Evolutionary conservation across 108 stramenopile species (phyloP).

Genomic region (Asterionellopsis glacialis): DNA sequence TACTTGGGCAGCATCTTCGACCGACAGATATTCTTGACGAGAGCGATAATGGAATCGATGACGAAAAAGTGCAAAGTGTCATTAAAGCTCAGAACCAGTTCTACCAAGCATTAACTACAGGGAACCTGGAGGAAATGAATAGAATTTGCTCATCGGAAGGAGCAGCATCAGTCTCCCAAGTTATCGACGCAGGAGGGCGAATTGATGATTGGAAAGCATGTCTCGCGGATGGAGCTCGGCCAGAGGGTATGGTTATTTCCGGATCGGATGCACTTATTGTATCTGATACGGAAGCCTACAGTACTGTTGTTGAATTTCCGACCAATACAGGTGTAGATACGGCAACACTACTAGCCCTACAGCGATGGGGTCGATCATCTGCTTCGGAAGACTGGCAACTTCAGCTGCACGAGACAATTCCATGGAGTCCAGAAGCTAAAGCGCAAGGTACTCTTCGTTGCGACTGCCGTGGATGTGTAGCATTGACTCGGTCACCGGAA

Average conservation of each 20-base stretch:
- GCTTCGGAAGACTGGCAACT: constrained; percentile 57
- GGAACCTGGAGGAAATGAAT: constrained; percentile 26
- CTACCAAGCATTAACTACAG: constrained; percentile 54
- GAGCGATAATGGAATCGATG: constrained; percentile 21
- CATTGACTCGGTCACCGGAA: constrained; percentile 51
- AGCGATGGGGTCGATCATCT: constrained; percentile 46
- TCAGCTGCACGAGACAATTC: constrained; percentile 73
- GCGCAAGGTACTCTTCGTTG: constrained; percentile 73
- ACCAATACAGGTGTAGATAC: constrained; percentile 38
- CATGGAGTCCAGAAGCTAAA: constrained; percentile 57
- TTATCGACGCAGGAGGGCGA: constrained; percentile 60
- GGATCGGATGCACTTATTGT: constrained; percentile 49
- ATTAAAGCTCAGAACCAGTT: constrained; percentile 38
- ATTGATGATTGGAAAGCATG: constrained; percentile 67
- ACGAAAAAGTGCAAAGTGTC: constrained; percentile 10
- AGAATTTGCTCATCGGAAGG: constrained; percentile 7
- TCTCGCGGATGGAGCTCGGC: constrained; percentile 61
- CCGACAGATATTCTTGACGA: constrained; percentile 57
- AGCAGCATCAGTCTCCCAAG: constrained; percentile 47
- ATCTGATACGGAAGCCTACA: constrained; percentile 56
- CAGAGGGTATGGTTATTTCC: constrained; percentile 60
- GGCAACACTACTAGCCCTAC: constrained; percentile 66
- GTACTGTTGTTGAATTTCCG: constrained; percentile 70
- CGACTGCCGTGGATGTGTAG: constrained; percentile 77
- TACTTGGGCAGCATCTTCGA: constrained; percentile 66